phyloP scores from a whole-genome alignment of 306 rosid species.

The Vicia sativa region DNA sequence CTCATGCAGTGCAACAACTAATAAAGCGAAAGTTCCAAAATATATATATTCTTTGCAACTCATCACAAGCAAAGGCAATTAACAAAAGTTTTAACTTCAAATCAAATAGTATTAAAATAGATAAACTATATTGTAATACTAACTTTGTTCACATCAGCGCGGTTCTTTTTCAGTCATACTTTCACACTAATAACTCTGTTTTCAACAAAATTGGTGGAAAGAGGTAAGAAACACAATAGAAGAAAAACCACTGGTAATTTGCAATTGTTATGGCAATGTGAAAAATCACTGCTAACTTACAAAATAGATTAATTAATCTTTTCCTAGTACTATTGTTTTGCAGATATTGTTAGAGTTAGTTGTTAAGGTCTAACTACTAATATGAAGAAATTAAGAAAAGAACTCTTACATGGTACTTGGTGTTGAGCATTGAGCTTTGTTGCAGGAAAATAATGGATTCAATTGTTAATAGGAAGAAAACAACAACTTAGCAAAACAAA shows the following conservation, averaged over 20 bases:
- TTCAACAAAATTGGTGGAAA: conserved; percentile 46
- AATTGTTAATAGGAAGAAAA: background rate
- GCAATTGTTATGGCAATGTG: too few relatives aligned
- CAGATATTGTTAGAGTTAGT: too few relatives aligned
- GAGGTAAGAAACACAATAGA: background rate
- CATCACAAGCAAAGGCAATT: conserved; percentile 66
- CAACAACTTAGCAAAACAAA: background rate
- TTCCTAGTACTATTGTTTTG: background rate
- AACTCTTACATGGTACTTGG: conserved; percentile 8
- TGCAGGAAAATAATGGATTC: background rate
- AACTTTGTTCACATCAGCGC: conserved; percentile 33
- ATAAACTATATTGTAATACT: conserved; percentile 10
- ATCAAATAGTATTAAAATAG: conserved; percentile 21
- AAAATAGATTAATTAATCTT: too few relatives aligned
- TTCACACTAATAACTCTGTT: conserved; percentile 46
- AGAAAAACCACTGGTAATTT: too few relatives aligned
- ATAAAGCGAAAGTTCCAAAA: conserved; percentile 52
- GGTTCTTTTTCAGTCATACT: conserved; percentile 41
- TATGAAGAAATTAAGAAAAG: background rate
- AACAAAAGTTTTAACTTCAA: conserved; percentile 46
- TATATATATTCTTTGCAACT: conserved; percentile 73
- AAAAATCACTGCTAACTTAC: too few relatives aligned
- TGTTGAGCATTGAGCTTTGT: conserved; percentile 11
- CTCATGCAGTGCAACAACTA: conserved; percentile 46
- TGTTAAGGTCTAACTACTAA: too few relatives aligned